Conservation (phyloP, 306 rosid genomes). For the Mimosa bimucronata region DNA sequence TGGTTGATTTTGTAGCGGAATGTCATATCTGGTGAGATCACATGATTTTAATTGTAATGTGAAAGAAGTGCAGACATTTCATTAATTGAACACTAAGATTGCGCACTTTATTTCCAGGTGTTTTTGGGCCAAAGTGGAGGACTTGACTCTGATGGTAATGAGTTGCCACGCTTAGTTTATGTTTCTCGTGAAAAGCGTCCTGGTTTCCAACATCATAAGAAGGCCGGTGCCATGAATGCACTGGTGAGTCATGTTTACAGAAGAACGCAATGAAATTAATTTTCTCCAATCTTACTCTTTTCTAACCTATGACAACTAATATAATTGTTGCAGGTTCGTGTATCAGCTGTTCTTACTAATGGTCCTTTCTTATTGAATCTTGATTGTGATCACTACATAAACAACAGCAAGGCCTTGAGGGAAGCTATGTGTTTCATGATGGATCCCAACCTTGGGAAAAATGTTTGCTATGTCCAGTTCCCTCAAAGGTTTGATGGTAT, state of each 20-base stretch:
- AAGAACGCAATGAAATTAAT: not conserved
- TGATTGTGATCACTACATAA: slow-evolving; percentile 94
- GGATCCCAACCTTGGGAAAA: slow-evolving; percentile 92
- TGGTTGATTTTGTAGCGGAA: slow-evolving; percentile 11
- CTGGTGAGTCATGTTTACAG: slow-evolving; percentile 56
- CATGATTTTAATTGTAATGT: slow-evolving; percentile 32
- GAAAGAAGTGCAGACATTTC: slow-evolving; percentile 1
- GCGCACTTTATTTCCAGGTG: slow-evolving; percentile 53
- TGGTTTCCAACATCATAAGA: slow-evolving; percentile 94
- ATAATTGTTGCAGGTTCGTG: slow-evolving; percentile 69
- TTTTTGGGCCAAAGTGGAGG: slow-evolving; percentile 96
- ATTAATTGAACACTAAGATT: slow-evolving; percentile 3
- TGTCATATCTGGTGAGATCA: slow-evolving; percentile 20
- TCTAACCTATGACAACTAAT: not conserved
- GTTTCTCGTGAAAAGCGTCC: slow-evolving; percentile 99
- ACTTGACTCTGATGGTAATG: slow-evolving; percentile 83
- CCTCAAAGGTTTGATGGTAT: slow-evolving; percentile 95
- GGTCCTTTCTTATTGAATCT: slow-evolving; percentile 96
- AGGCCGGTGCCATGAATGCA: slow-evolving; percentile 97
- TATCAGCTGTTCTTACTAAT: slow-evolving; percentile 87
- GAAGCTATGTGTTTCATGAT: slow-evolving; percentile 94
- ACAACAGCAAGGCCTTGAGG: slow-evolving; percentile 90
- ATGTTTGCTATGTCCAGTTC: slow-evolving; percentile 87
- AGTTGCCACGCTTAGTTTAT: slow-evolving; percentile 84
- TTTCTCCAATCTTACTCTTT: slow-evolving; percentile 18